phyloP scores from a whole-genome alignment of 2,329 filamentous ascomycete species.

The Fusarium anguioides region DNA sequence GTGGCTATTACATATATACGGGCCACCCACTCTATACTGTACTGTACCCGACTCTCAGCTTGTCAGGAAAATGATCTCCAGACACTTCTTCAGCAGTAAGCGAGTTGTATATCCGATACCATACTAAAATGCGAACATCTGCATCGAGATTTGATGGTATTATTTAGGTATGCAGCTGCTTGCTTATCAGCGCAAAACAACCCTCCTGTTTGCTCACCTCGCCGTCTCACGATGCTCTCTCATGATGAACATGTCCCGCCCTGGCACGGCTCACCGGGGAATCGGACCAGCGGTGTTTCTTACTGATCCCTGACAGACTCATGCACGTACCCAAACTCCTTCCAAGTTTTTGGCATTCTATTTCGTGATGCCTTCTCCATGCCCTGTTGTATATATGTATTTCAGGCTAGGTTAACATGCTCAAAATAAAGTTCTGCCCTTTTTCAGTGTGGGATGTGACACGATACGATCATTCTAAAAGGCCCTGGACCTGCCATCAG shows the following conservation, averaged over 20 bases:
- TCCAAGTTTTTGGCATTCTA: conserved; percentile 14
- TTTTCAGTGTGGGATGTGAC: neutral
- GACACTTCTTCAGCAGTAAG: conserved; percentile 2
- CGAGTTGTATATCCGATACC: conserved; percentile 1
- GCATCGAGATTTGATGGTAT: neutral
- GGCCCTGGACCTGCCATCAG: conserved; percentile 1
- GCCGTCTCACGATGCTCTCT: conserved; percentile 16
- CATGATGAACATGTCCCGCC: neutral
- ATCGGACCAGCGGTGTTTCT: neutral
- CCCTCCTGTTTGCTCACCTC: neutral
- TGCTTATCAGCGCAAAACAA: neutral
- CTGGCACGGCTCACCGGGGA: conserved; percentile 4
- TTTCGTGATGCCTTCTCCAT: neutral
- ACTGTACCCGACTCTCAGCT: conserved; percentile 4
- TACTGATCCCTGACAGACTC: conserved; percentile 3
- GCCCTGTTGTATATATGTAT: neutral
- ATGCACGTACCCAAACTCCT: conserved; percentile 1
- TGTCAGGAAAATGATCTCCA: conserved; percentile 26
- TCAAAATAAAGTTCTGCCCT: neutral
- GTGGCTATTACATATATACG: no score
- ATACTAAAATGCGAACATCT: neutral
- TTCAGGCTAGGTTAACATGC: neutral
- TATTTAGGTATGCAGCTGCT: conserved; percentile 6
- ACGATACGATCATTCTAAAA: neutral
- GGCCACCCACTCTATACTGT: neutral